Evolutionary conservation across 106 monocot genomes (phyloP).

Genomic region (Apostasia shenzhenica): DNA sequence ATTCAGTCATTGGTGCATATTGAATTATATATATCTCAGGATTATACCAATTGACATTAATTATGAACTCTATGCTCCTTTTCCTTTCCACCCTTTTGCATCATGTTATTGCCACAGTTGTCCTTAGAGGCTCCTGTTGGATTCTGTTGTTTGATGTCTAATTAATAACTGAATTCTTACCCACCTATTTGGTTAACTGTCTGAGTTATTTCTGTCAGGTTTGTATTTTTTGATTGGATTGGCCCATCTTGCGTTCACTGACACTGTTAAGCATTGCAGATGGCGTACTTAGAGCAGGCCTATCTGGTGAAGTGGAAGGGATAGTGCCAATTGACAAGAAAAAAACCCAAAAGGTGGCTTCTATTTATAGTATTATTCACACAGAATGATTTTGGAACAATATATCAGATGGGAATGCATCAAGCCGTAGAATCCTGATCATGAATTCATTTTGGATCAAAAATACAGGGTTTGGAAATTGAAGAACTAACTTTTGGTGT

Average conservation of each 20-base stretch:
- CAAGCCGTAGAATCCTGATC: constrained; percentile 20
- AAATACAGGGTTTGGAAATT: constrained; percentile 47
- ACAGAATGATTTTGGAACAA: constrained; percentile 25
- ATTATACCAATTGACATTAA: too few relatives aligned
- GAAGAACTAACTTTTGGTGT: constrained; percentile 43
- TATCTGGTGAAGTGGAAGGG: constrained; percentile 25
- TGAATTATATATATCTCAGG: too few relatives aligned
- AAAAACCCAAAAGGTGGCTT: constrained; percentile 48
- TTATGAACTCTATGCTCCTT: too few relatives aligned
- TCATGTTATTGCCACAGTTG: too few relatives aligned
- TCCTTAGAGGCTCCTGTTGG: too few relatives aligned
- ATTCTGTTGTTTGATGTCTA: too few relatives aligned
- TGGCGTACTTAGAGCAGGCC: constrained; percentile 17
- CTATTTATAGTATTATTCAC: constrained; percentile 18
- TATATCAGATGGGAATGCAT: constrained; percentile 19
- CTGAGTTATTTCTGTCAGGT: too few relatives aligned
- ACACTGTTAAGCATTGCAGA: constrained; percentile 40
- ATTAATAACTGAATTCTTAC: too few relatives aligned
- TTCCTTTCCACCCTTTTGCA: too few relatives aligned
- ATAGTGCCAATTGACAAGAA: constrained; percentile 20
- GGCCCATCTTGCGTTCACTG: neutral
- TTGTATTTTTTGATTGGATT: neutral
- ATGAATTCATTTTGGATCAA: constrained; percentile 29
- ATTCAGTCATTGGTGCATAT: too few relatives aligned
- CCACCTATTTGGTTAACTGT: too few relatives aligned